Evolutionary conservation across 2,329 filamentous ascomycete genomes (phyloP).

Genomic region (Dactylonectria estremocensis): DNA sequence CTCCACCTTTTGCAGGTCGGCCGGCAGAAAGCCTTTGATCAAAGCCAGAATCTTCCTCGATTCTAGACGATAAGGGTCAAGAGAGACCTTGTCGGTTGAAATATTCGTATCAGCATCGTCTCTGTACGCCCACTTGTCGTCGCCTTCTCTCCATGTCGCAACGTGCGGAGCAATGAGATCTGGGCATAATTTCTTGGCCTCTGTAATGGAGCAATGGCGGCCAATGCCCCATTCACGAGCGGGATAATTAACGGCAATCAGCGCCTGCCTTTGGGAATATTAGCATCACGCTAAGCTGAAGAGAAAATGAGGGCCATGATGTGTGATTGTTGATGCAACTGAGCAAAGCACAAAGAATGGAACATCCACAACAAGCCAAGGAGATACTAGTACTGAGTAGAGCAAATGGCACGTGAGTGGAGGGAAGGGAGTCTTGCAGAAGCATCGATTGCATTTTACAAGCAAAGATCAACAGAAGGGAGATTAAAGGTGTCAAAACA

Average conservation of each 20-base stretch:
- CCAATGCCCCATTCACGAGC: conserved; percentile 86
- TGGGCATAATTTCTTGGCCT: conserved; percentile 91
- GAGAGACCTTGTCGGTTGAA: conserved; percentile 90
- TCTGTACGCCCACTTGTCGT: conserved; percentile 92
- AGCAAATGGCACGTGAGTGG: background rate
- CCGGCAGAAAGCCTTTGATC: conserved; percentile 82
- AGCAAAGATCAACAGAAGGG: no score
- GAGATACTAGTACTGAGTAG: no score
- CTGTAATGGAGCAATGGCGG: conserved; percentile 82
- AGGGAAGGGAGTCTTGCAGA: background rate
- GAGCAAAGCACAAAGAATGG: background rate
- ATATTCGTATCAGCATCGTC: conserved; percentile 86
- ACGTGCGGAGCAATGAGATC: conserved; percentile 91
- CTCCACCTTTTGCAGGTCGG: conserved; percentile 81
- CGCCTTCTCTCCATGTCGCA: conserved; percentile 93
- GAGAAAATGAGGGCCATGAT: background rate
- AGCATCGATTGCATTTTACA: background rate
- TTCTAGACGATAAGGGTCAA: conserved; percentile 92
- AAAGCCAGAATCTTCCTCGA: conserved; percentile 85
- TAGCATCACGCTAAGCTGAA: conserved; percentile 24
- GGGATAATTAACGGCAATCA: conserved; percentile 97
- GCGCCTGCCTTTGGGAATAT: conserved; percentile 75
- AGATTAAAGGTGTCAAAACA: background rate
- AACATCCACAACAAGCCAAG: no score
- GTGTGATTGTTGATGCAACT: background rate